phyloP scores from a whole-genome alignment of 306 rosid genomes.

The Sesbania bispinosa region DNA sequence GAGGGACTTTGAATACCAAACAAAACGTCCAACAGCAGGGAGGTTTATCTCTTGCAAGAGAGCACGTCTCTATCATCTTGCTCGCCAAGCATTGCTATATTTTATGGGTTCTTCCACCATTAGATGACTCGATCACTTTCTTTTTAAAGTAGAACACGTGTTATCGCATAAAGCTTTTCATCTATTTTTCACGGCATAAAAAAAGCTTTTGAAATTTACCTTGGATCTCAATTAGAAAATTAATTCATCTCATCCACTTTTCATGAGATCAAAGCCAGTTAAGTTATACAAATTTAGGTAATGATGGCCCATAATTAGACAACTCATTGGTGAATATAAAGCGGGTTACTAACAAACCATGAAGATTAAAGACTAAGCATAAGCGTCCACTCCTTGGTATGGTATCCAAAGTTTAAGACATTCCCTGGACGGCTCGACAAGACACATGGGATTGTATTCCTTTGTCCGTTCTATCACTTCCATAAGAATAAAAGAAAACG shows the following conservation, averaged over 20 bases:
- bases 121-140: not conserved
- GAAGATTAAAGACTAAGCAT: not conserved
- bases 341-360: not conserved
- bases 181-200: not conserved
- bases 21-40: not conserved
- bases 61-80: constrained; percentile 11
- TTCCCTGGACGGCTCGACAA: not conserved
- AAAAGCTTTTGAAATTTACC: constrained; percentile 6
- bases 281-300: constrained; percentile 25
- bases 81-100: constrained; percentile 8
- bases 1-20: constrained; percentile 1
- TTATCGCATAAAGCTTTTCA: not conserved
- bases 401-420: constrained; percentile 23
- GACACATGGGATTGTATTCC: constrained; percentile 24
- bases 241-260: not conserved
- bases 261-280: constrained; percentile 17
- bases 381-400: not conserved
- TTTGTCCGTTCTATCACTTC: constrained; percentile 19
- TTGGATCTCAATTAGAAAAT: constrained; percentile 10
- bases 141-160: constrained; percentile 13
- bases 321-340: constrained; percentile 31
- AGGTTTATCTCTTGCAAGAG: constrained; percentile 6
- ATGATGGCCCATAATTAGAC: constrained; percentile 32
- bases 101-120: constrained; percentile 21
- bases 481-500: constrained; percentile 4